These are phyloP conservation scores for Geotrichum restrictum DNA, from an alignment of 1,139 yeast genomes.

Conservation along the genomic window DNA sequence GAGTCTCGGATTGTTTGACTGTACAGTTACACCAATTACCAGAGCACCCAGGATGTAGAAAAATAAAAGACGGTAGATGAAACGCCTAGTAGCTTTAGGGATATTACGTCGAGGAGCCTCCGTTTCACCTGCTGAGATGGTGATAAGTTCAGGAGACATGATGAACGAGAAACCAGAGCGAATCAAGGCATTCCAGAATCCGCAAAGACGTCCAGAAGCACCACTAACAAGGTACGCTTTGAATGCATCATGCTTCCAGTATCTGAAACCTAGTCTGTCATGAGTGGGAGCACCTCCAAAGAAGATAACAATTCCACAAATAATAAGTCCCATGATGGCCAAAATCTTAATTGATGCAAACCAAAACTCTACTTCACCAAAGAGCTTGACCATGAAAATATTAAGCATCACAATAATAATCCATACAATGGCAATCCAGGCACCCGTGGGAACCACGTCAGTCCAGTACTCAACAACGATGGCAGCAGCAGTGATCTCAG, in stretches of 20 bases:
- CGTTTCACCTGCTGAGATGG: constrained; percentile 74
- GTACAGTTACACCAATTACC: constrained; percentile 56
- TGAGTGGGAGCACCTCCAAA: constrained; percentile 71
- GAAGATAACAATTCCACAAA: constrained; percentile 64
- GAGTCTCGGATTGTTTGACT: constrained; percentile 48
- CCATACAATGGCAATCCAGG: constrained; percentile 73
- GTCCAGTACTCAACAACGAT: constrained; percentile 78
- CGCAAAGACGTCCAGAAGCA: constrained; percentile 53
- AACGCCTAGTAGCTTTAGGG: constrained; percentile 60
- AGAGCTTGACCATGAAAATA: constrained; percentile 59
- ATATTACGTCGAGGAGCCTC: constrained; percentile 60
- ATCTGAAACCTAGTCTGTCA: constrained; percentile 62
- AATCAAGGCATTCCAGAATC: constrained; percentile 61
- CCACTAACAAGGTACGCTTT: constrained; percentile 44
- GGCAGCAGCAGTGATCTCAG: constrained; percentile 72
- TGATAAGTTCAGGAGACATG: constrained; percentile 66
- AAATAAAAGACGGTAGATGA: constrained; percentile 56
- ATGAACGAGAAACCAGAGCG: constrained; percentile 54
- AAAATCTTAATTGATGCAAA: constrained; percentile 63
- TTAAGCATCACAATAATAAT: constrained; percentile 49
- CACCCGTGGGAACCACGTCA: constrained; percentile 62
- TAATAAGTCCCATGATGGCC: constrained; percentile 66
- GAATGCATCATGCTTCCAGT: constrained; percentile 76
- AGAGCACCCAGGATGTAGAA: constrained; percentile 54
- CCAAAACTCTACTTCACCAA: constrained; percentile 70